Conservation (phyloP, 1,284 basidiomycete genomes). For the Ceratobasidium sp. region DNA sequence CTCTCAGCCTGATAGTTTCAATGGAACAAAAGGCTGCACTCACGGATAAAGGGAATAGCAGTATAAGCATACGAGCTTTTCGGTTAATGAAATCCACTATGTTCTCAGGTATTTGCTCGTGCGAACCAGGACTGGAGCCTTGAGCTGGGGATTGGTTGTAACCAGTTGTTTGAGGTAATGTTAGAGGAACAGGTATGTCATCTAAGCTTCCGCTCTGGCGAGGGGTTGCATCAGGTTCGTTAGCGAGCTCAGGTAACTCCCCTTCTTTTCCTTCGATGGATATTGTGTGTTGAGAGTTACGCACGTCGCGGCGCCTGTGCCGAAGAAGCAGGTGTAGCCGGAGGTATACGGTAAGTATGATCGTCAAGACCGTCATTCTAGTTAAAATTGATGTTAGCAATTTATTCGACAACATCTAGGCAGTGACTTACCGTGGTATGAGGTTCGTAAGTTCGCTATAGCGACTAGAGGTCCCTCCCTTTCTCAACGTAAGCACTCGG, state of each 20-base stretch:
- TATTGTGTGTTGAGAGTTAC: neutral
- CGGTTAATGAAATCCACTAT: conserved; percentile 28
- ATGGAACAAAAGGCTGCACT: neutral
- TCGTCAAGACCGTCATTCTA: neutral
- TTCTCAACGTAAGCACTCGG: neutral
- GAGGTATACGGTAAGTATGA: conserved; percentile 5
- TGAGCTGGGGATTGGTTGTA: neutral
- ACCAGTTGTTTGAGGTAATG: neutral
- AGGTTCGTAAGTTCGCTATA: conserved; percentile 28
- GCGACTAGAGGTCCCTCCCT: neutral
- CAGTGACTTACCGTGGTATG: neutral
- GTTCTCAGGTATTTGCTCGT: neutral
- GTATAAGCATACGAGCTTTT: conserved; percentile 24
- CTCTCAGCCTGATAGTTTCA: neutral
- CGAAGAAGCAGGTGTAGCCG: conserved; percentile 17
- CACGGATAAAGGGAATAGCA: conserved; percentile 33
- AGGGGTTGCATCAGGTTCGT: neutral
- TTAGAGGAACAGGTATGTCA: neutral
- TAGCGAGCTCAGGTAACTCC: neutral
- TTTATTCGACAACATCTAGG: neutral
- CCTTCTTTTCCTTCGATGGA: neutral
- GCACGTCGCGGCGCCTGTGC: conserved; percentile 6
- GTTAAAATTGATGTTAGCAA: neutral
- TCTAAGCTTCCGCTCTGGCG: neutral
- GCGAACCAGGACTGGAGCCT: neutral